phyloP scores from a whole-genome alignment of 2,329 filamentous ascomycete genomes.

The Helicocarpus griseus region DNA sequence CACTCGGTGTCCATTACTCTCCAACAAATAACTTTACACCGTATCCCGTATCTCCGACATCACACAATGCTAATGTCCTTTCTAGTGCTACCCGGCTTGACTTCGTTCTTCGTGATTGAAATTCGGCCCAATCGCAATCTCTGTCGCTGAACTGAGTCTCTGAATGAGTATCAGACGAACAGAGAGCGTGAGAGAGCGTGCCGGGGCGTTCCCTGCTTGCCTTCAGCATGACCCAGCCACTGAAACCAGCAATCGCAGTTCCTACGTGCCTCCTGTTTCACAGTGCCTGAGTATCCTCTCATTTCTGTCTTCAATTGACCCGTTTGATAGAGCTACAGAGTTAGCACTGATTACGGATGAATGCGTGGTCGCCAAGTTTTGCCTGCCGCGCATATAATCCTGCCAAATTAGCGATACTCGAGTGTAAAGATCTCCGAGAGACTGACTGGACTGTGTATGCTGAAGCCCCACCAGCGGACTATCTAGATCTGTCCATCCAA shows the following conservation, averaged over 20 bases:
- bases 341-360: not conserved
- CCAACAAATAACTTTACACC: not conserved
- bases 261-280: not conserved
- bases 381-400: not conserved
- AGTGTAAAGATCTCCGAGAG: not conserved
- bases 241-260: not conserved
- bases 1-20: not conserved
- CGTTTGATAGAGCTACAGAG: not conserved
- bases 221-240: not conserved
- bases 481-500: no score
- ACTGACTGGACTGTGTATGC: no score
- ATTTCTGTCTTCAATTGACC: not conserved
- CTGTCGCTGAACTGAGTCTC: not conserved
- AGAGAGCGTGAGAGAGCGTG: not conserved
- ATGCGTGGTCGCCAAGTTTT: not conserved
- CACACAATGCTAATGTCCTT: not conserved
- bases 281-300: not conserved
- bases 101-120: not conserved
- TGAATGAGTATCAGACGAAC: no score
- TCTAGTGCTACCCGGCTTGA: not conserved
- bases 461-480: no score
- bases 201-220: not conserved
- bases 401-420: not conserved
- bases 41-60: not conserved
- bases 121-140: conserved; percentile 1